Percentiles rank a stretch among this genome's conserved stretches.
These are phyloP conservation scores for Aspergillus sojae DNA, from an alignment of 2,329 filamentous ascomycete species.

Conservation along the genomic window DNA sequence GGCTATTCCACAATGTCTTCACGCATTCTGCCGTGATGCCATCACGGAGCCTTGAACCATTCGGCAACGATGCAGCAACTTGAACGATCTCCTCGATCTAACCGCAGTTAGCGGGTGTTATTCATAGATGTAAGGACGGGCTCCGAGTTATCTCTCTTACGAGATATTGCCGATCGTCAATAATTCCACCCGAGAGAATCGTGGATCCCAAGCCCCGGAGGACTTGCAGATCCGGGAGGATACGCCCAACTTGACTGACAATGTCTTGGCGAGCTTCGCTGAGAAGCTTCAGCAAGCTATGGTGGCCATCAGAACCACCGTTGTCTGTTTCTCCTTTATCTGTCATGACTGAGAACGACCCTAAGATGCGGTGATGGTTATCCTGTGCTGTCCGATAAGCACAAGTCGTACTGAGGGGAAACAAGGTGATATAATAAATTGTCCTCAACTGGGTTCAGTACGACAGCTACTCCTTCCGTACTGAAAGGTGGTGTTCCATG, in stretches of 20 bases:
- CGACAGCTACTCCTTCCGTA: not conserved
- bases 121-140: not conserved
- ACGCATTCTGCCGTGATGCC: slow-evolving; percentile 8
- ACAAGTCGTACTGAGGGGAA: not conserved
- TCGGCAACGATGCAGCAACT: slow-evolving; percentile 8
- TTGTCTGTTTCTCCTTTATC: not conserved
- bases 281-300: slow-evolving; percentile 34
- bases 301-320: slow-evolving; percentile 19
- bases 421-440: not conserved
- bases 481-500: not conserved
- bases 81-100: slow-evolving; percentile 14
- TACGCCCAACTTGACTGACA: slow-evolving; percentile 14
- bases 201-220: slow-evolving; percentile 7
- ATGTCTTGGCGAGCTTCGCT: slow-evolving; percentile 9
- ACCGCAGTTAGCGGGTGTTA: not conserved
- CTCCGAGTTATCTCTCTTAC: not conserved
- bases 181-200: slow-evolving; percentile 7
- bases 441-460: not conserved
- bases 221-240: slow-evolving; percentile 9
- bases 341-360: not conserved
- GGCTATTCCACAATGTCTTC: slow-evolving; percentile 9
- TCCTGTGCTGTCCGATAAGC: not conserved
- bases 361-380: not conserved
- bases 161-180: slow-evolving; percentile 16
- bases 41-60: slow-evolving; percentile 6